Conservation (phyloP, 495 filamentous ascomycete species). For the Xylaria castorea region DNA sequence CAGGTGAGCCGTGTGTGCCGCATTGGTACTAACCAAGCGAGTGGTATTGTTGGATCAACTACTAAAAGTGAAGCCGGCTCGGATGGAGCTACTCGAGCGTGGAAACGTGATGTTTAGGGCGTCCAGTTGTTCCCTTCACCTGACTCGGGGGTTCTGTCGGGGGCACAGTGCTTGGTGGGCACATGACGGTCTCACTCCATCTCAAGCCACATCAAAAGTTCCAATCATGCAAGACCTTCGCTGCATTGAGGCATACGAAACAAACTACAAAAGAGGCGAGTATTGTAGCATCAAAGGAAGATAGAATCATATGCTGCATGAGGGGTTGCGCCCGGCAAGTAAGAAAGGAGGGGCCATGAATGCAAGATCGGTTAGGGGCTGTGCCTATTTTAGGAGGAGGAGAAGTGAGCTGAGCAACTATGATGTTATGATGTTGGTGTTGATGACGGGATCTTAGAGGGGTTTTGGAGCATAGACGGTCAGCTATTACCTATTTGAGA, state of each 20-base stretch:
- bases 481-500: slow-evolving; percentile 20
- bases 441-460: slow-evolving; percentile 12
- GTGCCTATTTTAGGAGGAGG: slow-evolving; percentile 26
- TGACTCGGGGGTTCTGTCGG: background rate
- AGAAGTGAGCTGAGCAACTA: slow-evolving; percentile 20
- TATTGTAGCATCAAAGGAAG: background rate
- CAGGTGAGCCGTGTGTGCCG: slow-evolving; percentile 18
- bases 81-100: background rate
- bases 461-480: slow-evolving; percentile 18
- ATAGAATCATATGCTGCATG: slow-evolving; percentile 13
- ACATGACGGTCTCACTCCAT: slow-evolving; percentile 6
- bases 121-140: background rate
- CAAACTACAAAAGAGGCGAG: background rate
- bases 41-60: background rate
- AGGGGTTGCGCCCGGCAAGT: slow-evolving; percentile 17
- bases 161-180: slow-evolving; percentile 11
- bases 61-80: slow-evolving; percentile 21
- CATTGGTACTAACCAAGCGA: slow-evolving; percentile 3
- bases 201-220: slow-evolving; percentile 19
- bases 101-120: slow-evolving; percentile 6
- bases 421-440: slow-evolving; percentile 20
- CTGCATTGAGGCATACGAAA: slow-evolving; percentile 14
- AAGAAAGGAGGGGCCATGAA: slow-evolving; percentile 12
- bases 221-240: slow-evolving; percentile 1
- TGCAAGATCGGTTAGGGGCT: slow-evolving; percentile 14